Evolutionary conservation across 169 alveolate genomes (phyloP), one percentile per base, ranked within the genome.

Genomic region (Cryptosporidium ryanae): DNA sequence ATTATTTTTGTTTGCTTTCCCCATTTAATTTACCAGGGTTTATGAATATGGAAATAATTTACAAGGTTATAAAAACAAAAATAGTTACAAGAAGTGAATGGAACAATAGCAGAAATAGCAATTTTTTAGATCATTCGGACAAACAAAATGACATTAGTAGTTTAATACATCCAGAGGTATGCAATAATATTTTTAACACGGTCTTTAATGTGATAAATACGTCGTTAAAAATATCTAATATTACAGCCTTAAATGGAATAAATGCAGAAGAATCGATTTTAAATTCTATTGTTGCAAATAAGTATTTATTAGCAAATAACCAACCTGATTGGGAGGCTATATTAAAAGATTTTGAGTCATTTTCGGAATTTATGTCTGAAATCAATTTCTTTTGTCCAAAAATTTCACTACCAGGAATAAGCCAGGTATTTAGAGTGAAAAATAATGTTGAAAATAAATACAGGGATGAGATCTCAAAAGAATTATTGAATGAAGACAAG

Each of bases 61-160:
- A 23, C 43, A 61, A 23, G 25, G 63, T 76, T 18, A 59, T 76
- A 27, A 76, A 76, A 38, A 59, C 76, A 23, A 76, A 76, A 44
- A 76, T 76, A 8, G 59, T 57, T 34, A 76, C 71, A 8, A 76
- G 87, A 61, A 55, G 65, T 61, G 87, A 76, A 46, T 76, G 87
- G 87, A 76, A 44, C 23, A 63, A 57, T n/a, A 32, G 64, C 63
- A 54, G 29, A 12, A 59, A 59, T 34, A 61, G 46, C 8, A n/a
- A 2, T 6, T 50, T 66, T 3, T 12, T 54, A n/a, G 66, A 7
- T 61, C 15, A 23, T 23, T n/a, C 49, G 13, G 44, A 10, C 3
- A 49, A 52, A 23, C 63, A 18, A 18, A 29, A 59, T 25, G 48
- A 76, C 17, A 38, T 61, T 23, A 55, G 25, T 31, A 59, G 43